Percentiles rank a stretch among this genome's conserved stretches.
Evolutionary conservation across 208 protist genomes (phyloP).

Genomic region (Acanthamoeba divionensis): DNA sequence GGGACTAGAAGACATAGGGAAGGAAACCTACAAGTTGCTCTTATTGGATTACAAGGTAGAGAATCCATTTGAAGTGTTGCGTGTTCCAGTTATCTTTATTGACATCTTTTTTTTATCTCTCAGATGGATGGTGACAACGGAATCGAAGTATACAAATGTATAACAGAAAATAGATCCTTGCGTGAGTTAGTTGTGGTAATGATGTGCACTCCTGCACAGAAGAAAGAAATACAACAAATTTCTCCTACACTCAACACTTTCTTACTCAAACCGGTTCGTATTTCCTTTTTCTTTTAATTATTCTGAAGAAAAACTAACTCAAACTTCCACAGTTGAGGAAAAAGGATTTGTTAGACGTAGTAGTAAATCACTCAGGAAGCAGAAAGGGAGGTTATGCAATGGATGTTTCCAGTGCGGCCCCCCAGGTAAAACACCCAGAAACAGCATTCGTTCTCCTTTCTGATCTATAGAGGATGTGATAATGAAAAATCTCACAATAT

Average conservation of each 20-base stretch:
- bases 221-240: conserved; percentile 25
- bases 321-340: background rate
- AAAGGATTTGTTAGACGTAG: conserved; percentile 22
- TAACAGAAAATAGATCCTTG: background rate
- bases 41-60: conserved; percentile 34
- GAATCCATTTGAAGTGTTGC: background rate
- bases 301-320: background rate
- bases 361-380: conserved; percentile 1
- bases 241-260: conserved; percentile 13
- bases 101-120: background rate
- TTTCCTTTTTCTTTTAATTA: background rate
- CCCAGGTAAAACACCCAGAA: background rate
- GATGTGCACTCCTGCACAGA: conserved; percentile 36
- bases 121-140: conserved; percentile 10
- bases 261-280: conserved; percentile 13
- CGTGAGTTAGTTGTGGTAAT: background rate
- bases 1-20: background rate
- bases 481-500: background rate
- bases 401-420: background rate
- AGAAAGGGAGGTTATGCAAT: background rate
- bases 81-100: background rate
- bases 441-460: background rate
- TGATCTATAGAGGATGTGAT: background rate
- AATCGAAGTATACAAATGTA: background rate
- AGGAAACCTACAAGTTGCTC: background rate